Conservation (phyloP, 768 basidiomycete species). For the Punctularia strigosozonata region DNA sequence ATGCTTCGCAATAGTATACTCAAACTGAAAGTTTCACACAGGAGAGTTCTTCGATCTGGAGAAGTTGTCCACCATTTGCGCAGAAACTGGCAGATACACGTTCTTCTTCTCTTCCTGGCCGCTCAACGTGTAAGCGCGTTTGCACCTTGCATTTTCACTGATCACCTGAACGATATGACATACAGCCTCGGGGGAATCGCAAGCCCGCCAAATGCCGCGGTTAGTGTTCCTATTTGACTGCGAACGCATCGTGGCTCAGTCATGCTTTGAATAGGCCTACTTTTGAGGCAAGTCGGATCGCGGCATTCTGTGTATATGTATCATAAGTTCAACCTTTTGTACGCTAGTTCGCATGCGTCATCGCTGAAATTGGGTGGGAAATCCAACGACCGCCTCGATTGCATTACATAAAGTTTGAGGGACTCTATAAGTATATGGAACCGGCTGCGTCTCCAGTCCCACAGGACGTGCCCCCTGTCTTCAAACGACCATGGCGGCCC, state of each 20-base stretch:
- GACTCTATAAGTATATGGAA: too few relatives aligned
- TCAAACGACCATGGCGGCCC: too few relatives aligned
- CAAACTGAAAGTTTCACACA: conserved; percentile 11
- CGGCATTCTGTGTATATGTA: too few relatives aligned
- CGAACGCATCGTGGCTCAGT: not conserved
- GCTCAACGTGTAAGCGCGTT: conserved; percentile 44
- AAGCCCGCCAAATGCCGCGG: conserved; percentile 62
- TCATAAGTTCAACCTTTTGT: too few relatives aligned
- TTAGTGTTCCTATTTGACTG: conserved; percentile 20
- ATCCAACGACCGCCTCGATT: too few relatives aligned
- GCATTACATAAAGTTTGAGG: too few relatives aligned
- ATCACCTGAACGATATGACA: conserved; percentile 1
- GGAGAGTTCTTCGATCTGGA: conserved; percentile 70
- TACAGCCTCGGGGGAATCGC: conserved; percentile 53
- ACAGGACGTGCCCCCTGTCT: too few relatives aligned
- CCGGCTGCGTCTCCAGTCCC: too few relatives aligned
- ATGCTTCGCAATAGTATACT: not conserved
- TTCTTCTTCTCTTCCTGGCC: conserved; percentile 76
- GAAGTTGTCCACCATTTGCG: conserved; percentile 42
- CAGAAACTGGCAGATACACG: conserved; percentile 47
- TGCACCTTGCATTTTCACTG: not conserved
- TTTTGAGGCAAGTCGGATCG: too few relatives aligned
- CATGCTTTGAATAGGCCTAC: not conserved
- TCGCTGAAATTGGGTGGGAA: too few relatives aligned
- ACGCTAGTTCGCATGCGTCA: too few relatives aligned